Evolutionary conservation across 1,139 yeast genomes (phyloP).

Genomic region (Geotrichum histeridarum): DNA sequence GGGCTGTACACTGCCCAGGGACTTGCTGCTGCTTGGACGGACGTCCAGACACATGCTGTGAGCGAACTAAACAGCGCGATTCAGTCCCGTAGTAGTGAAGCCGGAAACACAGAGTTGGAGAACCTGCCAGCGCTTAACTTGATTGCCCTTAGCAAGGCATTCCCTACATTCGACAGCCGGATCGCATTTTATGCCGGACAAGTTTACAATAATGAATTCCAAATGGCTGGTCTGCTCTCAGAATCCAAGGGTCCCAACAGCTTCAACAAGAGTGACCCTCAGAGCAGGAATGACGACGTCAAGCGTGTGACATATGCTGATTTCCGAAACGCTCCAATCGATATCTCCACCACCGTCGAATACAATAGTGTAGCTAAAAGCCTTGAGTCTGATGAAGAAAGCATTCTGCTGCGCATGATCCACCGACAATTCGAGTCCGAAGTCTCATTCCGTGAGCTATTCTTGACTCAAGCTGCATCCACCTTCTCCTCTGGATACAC

Average conservation of each 20-base stretch:
- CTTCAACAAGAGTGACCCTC: conserved; percentile 25
- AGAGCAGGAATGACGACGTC: conserved; percentile 23
- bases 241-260: conserved; percentile 43
- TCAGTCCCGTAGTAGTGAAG: conserved; percentile 21
- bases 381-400: conserved; percentile 8
- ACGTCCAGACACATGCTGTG: conserved; percentile 68
- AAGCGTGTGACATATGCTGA: conserved; percentile 8
- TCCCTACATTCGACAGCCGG: conserved; percentile 7
- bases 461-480: conserved; percentile 56
- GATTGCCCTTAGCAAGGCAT: conserved; percentile 10
- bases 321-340: conserved; percentile 6
- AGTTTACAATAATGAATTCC: conserved; percentile 86
- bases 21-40: conserved; percentile 70
- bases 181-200: conserved; percentile 79
- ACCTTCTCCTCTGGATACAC: conserved; percentile 79
- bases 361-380: conserved; percentile 5
- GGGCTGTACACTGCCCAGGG: conserved; percentile 70
- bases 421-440: conserved; percentile 38
- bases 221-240: conserved; percentile 45
- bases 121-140: conserved; percentile 1
- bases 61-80: conserved; percentile 53
- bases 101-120: conserved; percentile 3
- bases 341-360: conserved; percentile 7
- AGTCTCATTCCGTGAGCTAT: conserved; percentile 52
- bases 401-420: not conserved